These are phyloP conservation scores for Skeletonema costatum DNA, from an alignment of 108 stramenopile genomes.

Conservation along the genomic window DNA sequence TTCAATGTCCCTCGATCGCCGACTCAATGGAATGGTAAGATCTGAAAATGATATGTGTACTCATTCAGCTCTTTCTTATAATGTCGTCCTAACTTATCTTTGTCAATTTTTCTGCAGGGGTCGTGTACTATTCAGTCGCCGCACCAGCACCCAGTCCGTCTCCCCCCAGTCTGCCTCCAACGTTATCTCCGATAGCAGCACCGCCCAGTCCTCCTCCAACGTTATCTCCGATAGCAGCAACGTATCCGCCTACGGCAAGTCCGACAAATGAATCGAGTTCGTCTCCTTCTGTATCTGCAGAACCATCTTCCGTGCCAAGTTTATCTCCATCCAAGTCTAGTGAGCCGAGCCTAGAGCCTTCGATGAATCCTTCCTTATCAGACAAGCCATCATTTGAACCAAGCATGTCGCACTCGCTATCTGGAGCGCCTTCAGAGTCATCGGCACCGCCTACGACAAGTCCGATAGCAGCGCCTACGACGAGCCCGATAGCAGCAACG, in stretches of 20 bases:
- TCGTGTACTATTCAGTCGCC: background rate
- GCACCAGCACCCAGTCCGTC: background rate
- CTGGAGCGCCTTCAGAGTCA: background rate
- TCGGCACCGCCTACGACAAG: background rate
- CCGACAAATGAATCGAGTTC: background rate
- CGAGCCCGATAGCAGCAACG: background rate
- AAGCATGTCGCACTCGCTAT: background rate
- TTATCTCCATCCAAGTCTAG: background rate
- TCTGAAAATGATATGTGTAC: background rate
- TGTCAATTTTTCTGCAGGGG: background rate
- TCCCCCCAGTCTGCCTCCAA: background rate
- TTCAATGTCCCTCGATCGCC: background rate
- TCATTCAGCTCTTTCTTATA: background rate
- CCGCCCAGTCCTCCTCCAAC: background rate
- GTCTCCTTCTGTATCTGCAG: background rate
- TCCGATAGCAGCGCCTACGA: background rate
- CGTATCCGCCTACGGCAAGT: background rate
- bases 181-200: background rate
- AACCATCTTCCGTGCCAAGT: background rate
- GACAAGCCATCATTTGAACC: background rate
- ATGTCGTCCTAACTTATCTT: too few species aligned
- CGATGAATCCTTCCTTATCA: background rate
- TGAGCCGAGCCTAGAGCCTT: background rate
- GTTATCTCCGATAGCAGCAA: background rate
- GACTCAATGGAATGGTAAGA: background rate